Conservation (phyloP, 164 flowering plant species). For the Annona cherimola region DNA sequence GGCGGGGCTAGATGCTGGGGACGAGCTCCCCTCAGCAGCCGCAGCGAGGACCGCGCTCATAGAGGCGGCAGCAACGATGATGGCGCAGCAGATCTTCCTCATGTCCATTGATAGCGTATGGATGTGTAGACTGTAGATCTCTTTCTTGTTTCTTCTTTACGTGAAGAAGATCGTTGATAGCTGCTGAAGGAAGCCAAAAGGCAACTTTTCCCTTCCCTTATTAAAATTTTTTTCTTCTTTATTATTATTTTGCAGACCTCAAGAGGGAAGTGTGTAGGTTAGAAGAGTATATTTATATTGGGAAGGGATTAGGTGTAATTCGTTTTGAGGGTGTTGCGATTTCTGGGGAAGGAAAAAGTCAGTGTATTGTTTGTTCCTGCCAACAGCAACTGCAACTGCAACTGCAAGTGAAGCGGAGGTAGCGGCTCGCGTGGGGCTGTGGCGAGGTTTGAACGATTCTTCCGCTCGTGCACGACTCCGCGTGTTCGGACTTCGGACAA, state of each 20-base stretch:
- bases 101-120: conserved; percentile 7
- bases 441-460: too few relatives aligned
- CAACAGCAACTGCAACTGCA: too few relatives aligned
- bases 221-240: too few relatives aligned
- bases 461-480: too few relatives aligned
- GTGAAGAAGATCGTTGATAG: conserved; percentile 2
- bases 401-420: too few relatives aligned
- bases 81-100: conserved; percentile 17
- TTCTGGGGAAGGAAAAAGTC: not conserved
- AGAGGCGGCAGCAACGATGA: conserved; percentile 12
- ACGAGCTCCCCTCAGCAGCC: not conserved
- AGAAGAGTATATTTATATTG: not conserved
- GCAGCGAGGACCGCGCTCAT: conserved; percentile 11
- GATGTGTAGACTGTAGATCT: too few relatives aligned
- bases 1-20: conserved; percentile 16
- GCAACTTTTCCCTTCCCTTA: not conserved
- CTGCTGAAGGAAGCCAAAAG: not conserved
- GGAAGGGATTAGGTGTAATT: not conserved
- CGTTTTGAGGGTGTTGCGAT: not conserved
- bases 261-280: not conserved
- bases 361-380: not conserved
- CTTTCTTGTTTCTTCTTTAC: too few relatives aligned
- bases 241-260: conserved; percentile 3
- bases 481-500: too few relatives aligned
- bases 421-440: too few relatives aligned